Conservation (phyloP, 345 rosid species). For the Lepidium sativum region DNA sequence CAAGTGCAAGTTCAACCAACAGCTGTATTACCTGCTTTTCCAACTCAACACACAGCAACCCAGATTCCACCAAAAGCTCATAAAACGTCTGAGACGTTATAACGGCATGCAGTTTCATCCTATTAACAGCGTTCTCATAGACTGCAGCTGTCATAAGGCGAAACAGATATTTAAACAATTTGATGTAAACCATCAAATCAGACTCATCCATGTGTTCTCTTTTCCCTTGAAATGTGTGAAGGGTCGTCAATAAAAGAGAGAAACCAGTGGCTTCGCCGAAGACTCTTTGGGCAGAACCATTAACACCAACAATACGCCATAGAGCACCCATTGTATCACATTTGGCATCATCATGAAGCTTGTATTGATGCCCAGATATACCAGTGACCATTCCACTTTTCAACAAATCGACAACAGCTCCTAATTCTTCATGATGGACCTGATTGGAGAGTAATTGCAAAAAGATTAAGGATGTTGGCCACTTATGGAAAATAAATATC, state of each 20-base stretch:
- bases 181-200: slow-evolving; percentile 42
- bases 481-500: neutral
- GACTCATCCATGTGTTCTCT: slow-evolving; percentile 50
- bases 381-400: slow-evolving; percentile 98
- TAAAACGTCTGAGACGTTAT: slow-evolving; percentile 84
- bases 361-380: slow-evolving; percentile 79
- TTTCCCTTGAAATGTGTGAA: slow-evolving; percentile 80
- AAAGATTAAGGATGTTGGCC: neutral
- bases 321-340: slow-evolving; percentile 96
- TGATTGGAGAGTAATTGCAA: slow-evolving; percentile 27
- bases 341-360: slow-evolving; percentile 81
- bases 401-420: slow-evolving; percentile 81
- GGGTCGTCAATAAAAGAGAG: slow-evolving; percentile 89
- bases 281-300: slow-evolving; percentile 73
- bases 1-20: slow-evolving; percentile 90
- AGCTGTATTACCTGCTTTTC: slow-evolving; percentile 96
- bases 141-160: slow-evolving; percentile 92
- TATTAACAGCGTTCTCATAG: slow-evolving; percentile 64
- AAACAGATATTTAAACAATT: slow-evolving; percentile 73
- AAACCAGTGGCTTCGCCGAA: slow-evolving; percentile 98
- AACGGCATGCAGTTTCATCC: slow-evolving; percentile 73
- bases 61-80: slow-evolving; percentile 88
- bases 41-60: slow-evolving; percentile 84
- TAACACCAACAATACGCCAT: slow-evolving; percentile 91
- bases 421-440: slow-evolving; percentile 91